Base-by-base conservation (phyloP, 192 early-diverging fungal genomes). In the Geranomyces variabilis region DNA sequence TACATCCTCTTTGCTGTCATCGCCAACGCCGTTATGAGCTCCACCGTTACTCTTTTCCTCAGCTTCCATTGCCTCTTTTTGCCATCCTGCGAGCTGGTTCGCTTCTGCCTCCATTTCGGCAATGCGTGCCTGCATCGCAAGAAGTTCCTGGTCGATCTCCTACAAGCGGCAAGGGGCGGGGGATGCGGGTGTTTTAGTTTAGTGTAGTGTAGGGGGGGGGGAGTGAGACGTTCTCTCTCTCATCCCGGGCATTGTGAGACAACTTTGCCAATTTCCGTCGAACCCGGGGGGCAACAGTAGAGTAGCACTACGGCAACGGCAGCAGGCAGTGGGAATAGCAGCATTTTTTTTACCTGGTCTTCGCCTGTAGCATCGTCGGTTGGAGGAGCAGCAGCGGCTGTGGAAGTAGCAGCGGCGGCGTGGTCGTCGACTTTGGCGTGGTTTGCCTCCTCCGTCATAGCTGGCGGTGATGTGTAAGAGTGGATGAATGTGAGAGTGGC, bases 31-130 rank as follows among this genome's bases (percentile, higher is more conserved):
- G 21, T 33, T 51, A 43, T 41, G 36, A 41, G 36, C 36, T 41
- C 5, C 36, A 41, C 36, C 36, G 36, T n/a, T n/a, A n/a, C n/a
- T n/a, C n/a, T n/a, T n/a, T n/a, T n/a, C n/a, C n/a, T n/a, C n/a
- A n/a, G 36, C 36, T 41, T 41, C 36, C 36, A 65, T 46, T 33
- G 28, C 89, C 65, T 91, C 80, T 13, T 86, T 89, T 69, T 91
- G 90, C 88, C 93, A 88, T 57, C 85, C 84, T 28, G 87, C 84
- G 49, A 94, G 79, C 77, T 93, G 93, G 55, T 84, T 87, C 22
- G 94, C 92, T 68, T 94, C 93, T 59, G 82, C 85, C 74, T 95
- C 91, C 90, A 93, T 92, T 77, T 92, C 89, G 69, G 86, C 73
- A 4, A 93, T 87, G 57, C 91, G 80, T 63, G 82, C 80, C 75